phyloP scores from a whole-genome alignment of 176 grass and related monocot species.

The Aegilops longissima region DNA sequence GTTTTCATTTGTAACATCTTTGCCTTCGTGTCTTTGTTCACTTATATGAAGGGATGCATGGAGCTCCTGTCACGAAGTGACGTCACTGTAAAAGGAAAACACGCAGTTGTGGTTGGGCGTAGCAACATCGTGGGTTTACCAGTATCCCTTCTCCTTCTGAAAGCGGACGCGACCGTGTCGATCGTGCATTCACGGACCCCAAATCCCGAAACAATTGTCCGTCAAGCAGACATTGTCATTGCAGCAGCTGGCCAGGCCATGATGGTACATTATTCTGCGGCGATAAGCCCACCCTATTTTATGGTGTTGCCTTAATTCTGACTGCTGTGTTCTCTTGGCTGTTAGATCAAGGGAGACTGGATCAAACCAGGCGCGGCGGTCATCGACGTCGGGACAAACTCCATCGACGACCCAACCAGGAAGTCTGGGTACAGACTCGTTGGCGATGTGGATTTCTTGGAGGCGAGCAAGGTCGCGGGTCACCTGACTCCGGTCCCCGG shows the following conservation, averaged over 20 bases:
- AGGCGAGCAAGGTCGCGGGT: conserved; percentile 79
- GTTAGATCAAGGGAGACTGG: conserved; percentile 94
- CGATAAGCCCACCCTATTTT: background rate
- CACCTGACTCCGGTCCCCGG: conserved; percentile 88
- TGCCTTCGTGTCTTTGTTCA: background rate
- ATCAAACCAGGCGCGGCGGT: conserved; percentile 91
- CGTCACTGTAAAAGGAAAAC: conserved; percentile 70
- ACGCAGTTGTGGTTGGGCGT: conserved; percentile 81
- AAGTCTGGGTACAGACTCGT: conserved; percentile 80
- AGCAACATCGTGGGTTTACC: conserved; percentile 95
- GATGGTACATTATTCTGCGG: conserved; percentile 55
- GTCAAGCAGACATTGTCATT: conserved; percentile 80
- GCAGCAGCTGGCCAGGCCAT: conserved; percentile 91
- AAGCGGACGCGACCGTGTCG: conserved; percentile 83
- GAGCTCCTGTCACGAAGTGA: conserved; percentile 83
- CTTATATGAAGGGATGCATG: conserved; percentile 68
- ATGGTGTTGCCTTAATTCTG: background rate
- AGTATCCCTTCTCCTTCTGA: conserved; percentile 84
- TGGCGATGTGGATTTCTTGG: conserved; percentile 78
- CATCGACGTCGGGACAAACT: conserved; percentile 84
- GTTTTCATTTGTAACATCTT: background rate
- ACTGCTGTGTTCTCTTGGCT: conserved; percentile 4
- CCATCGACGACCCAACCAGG: conserved; percentile 70
- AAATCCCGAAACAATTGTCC: conserved; percentile 63
- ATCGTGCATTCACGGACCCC: conserved; percentile 79